Evolutionary conservation across 257 asterid genomes (phyloP).

Genomic region (Ajuga chamaepitys): DNA sequence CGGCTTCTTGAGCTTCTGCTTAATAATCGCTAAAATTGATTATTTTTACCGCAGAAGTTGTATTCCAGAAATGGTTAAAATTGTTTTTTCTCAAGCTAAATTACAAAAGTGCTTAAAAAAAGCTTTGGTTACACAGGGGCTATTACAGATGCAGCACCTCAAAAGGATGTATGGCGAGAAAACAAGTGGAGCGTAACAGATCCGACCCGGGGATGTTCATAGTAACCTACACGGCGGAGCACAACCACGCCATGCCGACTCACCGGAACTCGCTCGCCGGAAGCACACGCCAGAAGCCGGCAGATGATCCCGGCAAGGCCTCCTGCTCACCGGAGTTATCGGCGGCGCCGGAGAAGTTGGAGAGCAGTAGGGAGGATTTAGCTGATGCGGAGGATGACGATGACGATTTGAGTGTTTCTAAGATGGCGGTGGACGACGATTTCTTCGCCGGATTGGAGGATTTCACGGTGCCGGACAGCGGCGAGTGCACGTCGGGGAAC

Average conservation of each 20-base stretch:
- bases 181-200: constrained; percentile 94
- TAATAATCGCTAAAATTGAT: no score
- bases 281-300: constrained; percentile 59
- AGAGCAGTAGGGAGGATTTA: constrained; percentile 40
- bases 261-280: constrained; percentile 94
- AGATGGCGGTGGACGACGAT: constrained; percentile 47
- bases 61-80: no score
- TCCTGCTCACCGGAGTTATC: constrained; percentile 37
- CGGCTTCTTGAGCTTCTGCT: no score
- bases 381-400: constrained; percentile 28
- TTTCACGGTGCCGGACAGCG: constrained; percentile 25
- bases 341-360: constrained; percentile 43
- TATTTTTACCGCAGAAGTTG: no score
- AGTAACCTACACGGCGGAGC: constrained; percentile 85
- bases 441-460: constrained; percentile 80
- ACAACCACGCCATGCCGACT: constrained; percentile 88
- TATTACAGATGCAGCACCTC: constrained; percentile 94
- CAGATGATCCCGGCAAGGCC: constrained; percentile 36
- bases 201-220: constrained; percentile 92
- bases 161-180: constrained; percentile 86
- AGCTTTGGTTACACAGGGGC: constrained; percentile 49
- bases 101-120: no score
- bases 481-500: constrained; percentile 24
- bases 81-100: no score
- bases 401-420: constrained; percentile 30